Conservation (phyloP, 2,329 filamentous ascomycete genomes). For the Fusarium cicatricum region DNA sequence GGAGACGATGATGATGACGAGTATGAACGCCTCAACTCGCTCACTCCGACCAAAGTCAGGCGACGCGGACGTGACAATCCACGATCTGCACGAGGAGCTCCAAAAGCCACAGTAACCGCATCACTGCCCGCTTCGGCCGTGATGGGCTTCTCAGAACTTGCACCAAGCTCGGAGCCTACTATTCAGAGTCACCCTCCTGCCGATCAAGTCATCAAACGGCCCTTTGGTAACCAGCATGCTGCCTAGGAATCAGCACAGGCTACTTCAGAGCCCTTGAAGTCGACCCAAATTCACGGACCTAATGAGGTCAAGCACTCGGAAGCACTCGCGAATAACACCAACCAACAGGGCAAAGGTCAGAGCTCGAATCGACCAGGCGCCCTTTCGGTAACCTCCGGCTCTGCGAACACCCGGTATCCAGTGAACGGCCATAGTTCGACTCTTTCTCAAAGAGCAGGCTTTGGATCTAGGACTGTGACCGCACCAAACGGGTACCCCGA, state of each 20-base stretch:
- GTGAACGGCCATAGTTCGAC: background rate
- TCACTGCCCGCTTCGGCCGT: slow-evolving; percentile 37
- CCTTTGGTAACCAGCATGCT: slow-evolving; percentile 24
- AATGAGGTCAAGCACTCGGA: slow-evolving; percentile 2
- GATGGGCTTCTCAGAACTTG: slow-evolving; percentile 27
- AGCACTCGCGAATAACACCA: background rate
- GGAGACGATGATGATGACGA: slow-evolving; percentile 9
- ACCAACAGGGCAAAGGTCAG: slow-evolving; percentile 11
- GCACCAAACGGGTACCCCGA: background rate
- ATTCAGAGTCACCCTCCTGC: background rate
- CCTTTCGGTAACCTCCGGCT: background rate
- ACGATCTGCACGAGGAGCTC: slow-evolving; percentile 12
- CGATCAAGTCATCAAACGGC: background rate
- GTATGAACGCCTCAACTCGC: slow-evolving; percentile 5
- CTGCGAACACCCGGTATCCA: background rate
- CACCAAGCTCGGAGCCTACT: slow-evolving; percentile 2
- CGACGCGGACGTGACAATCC: slow-evolving; percentile 20
- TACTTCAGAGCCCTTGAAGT: slow-evolving; percentile 10
- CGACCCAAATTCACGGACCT: background rate
- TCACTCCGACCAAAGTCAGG: slow-evolving; percentile 34
- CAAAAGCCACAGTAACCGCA: slow-evolving; percentile 21
- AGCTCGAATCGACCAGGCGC: background rate
- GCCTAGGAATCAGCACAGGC: slow-evolving; percentile 36
- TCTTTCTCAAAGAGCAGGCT: background rate
- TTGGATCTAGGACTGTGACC: background rate